phyloP scores from a whole-genome alignment of 345 rosid genomes.

The Luvunga scandens region DNA sequence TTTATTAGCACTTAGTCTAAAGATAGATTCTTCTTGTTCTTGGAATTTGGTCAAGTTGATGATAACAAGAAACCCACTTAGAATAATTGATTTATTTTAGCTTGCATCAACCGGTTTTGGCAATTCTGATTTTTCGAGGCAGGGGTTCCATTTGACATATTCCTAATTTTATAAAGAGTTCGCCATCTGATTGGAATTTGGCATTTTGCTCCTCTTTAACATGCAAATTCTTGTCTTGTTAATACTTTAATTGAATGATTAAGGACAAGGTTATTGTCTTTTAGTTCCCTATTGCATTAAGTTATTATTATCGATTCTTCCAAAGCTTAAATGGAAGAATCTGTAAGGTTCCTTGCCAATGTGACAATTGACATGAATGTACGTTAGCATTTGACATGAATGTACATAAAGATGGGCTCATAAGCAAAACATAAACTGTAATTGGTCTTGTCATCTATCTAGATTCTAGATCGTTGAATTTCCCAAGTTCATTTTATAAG shows the following conservation, averaged over 20 bases:
- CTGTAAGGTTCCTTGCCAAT: background rate
- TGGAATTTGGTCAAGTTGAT: constrained; percentile 26
- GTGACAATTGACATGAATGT: background rate
- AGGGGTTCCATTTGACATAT: constrained; percentile 15
- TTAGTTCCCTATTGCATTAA: background rate
- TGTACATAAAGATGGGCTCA: too few species aligned
- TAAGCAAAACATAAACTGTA: background rate
- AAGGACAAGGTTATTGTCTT: background rate
- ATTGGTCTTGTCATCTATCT: background rate
- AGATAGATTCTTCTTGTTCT: constrained; percentile 15
- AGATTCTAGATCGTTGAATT: background rate
- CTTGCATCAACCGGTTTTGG: background rate
- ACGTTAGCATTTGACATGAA: background rate
- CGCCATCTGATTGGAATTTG: background rate
- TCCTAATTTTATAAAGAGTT: background rate
- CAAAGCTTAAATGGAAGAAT: constrained; percentile 13
- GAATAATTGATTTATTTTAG: constrained; percentile 6
- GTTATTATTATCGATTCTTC: constrained; percentile 17
- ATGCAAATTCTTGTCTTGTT: background rate
- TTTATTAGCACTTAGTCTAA: background rate
- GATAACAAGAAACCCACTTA: constrained; percentile 27
- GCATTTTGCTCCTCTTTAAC: constrained; percentile 1
- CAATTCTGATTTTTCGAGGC: constrained; percentile 16
- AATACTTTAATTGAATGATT: constrained; percentile 9
- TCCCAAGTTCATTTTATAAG: background rate